Percentiles rank a stretch among this genome's conserved stretches.
These are phyloP conservation scores for Tardiomyces digboiensis DNA, from an alignment of 1,139 yeast species.

Conservation along the genomic window DNA sequence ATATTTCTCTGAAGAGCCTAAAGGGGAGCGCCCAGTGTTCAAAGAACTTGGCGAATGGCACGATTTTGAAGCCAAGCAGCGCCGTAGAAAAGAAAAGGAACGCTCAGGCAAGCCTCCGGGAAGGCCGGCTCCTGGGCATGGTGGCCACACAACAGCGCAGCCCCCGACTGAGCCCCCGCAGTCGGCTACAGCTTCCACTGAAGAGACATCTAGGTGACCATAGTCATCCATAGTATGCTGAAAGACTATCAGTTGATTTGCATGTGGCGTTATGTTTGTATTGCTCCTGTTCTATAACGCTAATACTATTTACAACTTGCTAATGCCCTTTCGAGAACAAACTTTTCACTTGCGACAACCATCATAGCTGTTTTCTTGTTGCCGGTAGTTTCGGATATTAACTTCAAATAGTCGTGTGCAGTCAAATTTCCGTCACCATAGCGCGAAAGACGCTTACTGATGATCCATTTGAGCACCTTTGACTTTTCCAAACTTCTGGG, in stretches of 20 bases:
- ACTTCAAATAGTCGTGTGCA: conserved; percentile 18
- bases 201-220: too few species aligned
- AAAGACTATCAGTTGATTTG: too few species aligned
- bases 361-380: conserved; percentile 15
- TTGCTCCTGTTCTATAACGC: too few species aligned
- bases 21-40: conserved; percentile 43
- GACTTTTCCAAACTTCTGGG: conserved; percentile 9
- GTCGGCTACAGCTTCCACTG: too few species aligned
- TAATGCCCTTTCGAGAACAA: conserved; percentile 21
- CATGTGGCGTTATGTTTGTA: too few species aligned
- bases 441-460: conserved; percentile 15
- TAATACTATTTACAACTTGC: too few species aligned
- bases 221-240: too few species aligned
- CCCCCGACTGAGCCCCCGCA: too few species aligned
- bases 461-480: conserved; percentile 11
- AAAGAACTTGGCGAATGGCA: conserved; percentile 85
- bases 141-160: too few species aligned
- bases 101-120: too few species aligned
- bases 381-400: conserved; percentile 9
- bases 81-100: conserved; percentile 25
- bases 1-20: conserved; percentile 66
- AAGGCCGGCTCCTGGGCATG: too few species aligned
- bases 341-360: conserved; percentile 25
- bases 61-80: conserved; percentile 88
- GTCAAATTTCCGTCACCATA: conserved; percentile 23